Evolutionary conservation across 2,329 filamentous ascomycete genomes (phyloP).

Genomic region (Aspergillus ustus): DNA sequence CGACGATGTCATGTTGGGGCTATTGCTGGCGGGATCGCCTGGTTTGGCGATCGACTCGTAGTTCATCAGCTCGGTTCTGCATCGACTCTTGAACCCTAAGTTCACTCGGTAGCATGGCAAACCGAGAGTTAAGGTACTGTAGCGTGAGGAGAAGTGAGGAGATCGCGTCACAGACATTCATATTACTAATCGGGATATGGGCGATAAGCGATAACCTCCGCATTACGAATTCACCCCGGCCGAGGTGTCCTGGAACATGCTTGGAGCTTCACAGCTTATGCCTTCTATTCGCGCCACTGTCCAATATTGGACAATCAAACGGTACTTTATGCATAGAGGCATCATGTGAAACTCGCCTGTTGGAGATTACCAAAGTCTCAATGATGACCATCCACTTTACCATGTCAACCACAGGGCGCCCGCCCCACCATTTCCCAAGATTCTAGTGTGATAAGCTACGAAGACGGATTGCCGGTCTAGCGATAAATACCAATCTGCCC

Average conservation of each 20-base stretch:
- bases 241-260: not conserved
- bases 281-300: not conserved
- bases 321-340: not conserved
- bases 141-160: slow-evolving; percentile 3
- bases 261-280: not conserved
- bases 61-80: slow-evolving; percentile 33
- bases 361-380: not conserved
- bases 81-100: not conserved
- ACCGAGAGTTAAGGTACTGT: not conserved
- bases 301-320: not conserved
- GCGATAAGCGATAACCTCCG: slow-evolving; percentile 7
- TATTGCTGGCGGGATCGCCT: slow-evolving; percentile 29
- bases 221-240: not conserved
- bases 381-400: not conserved
- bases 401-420: slow-evolving; percentile 11
- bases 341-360: not conserved
- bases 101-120: not conserved
- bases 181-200: slow-evolving; percentile 10
- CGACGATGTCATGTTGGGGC: slow-evolving; percentile 5
- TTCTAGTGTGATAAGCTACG: not conserved
- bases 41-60: slow-evolving; percentile 43
- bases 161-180: not conserved
- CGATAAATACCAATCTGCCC: not conserved
- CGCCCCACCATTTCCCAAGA: not conserved
- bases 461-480: not conserved